These are phyloP conservation scores for Solanum raphanifolium DNA, from an alignment of 257 asterid species.

Conservation along the genomic window DNA sequence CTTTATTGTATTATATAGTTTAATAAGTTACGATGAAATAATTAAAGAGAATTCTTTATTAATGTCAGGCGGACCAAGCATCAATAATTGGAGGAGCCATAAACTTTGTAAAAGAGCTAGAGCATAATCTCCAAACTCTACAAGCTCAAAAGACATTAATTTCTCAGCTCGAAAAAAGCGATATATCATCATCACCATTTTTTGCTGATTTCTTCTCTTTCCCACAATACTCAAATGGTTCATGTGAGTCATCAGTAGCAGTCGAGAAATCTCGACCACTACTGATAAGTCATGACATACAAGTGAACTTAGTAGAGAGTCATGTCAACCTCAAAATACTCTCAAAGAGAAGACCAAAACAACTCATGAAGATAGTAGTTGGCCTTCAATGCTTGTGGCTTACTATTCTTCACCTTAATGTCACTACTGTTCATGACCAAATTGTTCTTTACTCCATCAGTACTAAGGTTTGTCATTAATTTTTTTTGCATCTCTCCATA, in stretches of 20 bases:
- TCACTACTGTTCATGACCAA: conserved; percentile 18
- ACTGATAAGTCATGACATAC: conserved; percentile 16
- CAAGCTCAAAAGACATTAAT: conserved; percentile 7
- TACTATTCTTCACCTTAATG: conserved; percentile 31
- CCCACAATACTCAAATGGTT: conserved; percentile 12
- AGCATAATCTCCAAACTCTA: conserved; percentile 54
- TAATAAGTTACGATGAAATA: neutral
- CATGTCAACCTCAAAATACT: conserved; percentile 36
- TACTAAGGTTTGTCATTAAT: conserved; percentile 19
- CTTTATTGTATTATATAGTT: neutral
- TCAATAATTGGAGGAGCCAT: conserved; percentile 83
- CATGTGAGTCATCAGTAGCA: neutral
- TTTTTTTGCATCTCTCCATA: neutral
- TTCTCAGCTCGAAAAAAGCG: neutral
- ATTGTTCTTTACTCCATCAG: conserved; percentile 28
- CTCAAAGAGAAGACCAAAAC: conserved; percentile 23
- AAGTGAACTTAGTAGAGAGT: conserved; percentile 31
- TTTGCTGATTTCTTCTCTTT: neutral
- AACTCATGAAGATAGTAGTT: conserved; percentile 22
- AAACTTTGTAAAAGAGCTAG: conserved; percentile 69
- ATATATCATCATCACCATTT: neutral
- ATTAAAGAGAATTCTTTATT: no score
- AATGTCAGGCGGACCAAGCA: conserved; percentile 77
- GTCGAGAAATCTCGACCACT: neutral
- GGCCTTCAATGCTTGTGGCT: conserved; percentile 26